These are phyloP conservation scores for Boletus sp. DNA, from an alignment of 1,284 basidiomycete genomes.

Conservation along the genomic window DNA sequence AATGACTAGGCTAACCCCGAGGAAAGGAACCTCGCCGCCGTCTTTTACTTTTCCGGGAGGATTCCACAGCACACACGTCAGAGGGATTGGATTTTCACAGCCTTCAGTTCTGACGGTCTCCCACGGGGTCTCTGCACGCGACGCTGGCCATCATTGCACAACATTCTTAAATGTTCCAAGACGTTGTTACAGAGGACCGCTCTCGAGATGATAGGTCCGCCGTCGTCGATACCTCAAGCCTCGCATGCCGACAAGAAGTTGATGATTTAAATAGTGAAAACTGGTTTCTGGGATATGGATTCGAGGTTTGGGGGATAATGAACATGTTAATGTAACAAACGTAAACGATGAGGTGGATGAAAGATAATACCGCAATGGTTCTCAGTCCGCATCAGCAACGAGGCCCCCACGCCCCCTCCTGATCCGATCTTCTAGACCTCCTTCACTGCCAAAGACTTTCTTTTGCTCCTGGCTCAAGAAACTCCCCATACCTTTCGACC, in stretches of 20 bases:
- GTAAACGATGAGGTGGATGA: constrained; percentile 9
- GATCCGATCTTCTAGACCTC: constrained; percentile 78
- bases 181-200: not conserved
- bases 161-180: not conserved
- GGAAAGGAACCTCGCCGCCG: constrained; percentile 6
- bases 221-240: not conserved
- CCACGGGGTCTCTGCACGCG: constrained; percentile 1
- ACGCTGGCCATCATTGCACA: not conserved
- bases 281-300: not conserved
- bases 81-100: constrained; percentile 6
- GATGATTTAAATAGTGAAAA: not conserved
- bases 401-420: constrained; percentile 65
- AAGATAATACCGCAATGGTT: constrained; percentile 9
- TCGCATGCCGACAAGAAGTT: not conserved
- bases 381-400: constrained; percentile 59
- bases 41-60: constrained; percentile 2
- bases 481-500: constrained; percentile 70
- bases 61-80: not conserved
- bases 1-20: constrained; percentile 3
- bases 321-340: constrained; percentile 13
- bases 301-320: constrained; percentile 2
- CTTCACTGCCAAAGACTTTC: constrained; percentile 74
- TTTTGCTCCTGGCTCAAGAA: constrained; percentile 78
- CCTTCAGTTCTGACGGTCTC: not conserved
- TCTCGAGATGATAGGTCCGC: not conserved